Conservation (phyloP, 2,329 filamentous ascomycete genomes). For the Colletotrichum sp. region DNA sequence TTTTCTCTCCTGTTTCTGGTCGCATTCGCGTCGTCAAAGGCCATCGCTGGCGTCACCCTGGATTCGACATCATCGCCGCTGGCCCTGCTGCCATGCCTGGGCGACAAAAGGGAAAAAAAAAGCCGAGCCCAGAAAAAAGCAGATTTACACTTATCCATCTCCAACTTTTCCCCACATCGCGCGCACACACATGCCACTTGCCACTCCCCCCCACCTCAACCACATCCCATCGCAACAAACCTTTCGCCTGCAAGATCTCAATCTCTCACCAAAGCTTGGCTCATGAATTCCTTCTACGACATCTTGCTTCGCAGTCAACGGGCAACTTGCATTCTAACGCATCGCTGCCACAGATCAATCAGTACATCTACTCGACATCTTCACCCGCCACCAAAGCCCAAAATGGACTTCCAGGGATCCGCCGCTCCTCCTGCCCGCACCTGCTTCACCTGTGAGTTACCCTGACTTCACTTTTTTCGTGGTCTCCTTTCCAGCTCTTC, state of each 20-base stretch:
- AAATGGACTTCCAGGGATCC: conserved; percentile 38
- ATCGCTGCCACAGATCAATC: neutral
- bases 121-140: neutral
- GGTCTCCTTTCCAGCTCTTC: neutral
- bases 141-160: conserved; percentile 11
- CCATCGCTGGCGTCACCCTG: neutral
- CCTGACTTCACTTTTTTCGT: conserved; percentile 1
- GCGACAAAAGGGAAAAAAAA: neutral
- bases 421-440: conserved; percentile 35
- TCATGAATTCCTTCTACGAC: neutral
- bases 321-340: neutral
- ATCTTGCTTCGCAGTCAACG: neutral
- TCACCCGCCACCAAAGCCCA: conserved; percentile 20
- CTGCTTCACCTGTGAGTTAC: conserved; percentile 57
- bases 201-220: conserved; percentile 13
- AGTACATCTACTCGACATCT: neutral
- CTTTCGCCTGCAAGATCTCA: neutral
- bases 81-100: neutral
- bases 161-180: conserved; percentile 21
- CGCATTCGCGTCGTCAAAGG: neutral
- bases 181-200: conserved; percentile 24
- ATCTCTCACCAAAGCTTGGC: conserved; percentile 4
- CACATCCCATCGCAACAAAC: conserved; percentile 2
- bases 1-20: neutral
- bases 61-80: neutral